Conservation (phyloP, 805 yeast genomes). For the Candida lessepsii region DNA sequence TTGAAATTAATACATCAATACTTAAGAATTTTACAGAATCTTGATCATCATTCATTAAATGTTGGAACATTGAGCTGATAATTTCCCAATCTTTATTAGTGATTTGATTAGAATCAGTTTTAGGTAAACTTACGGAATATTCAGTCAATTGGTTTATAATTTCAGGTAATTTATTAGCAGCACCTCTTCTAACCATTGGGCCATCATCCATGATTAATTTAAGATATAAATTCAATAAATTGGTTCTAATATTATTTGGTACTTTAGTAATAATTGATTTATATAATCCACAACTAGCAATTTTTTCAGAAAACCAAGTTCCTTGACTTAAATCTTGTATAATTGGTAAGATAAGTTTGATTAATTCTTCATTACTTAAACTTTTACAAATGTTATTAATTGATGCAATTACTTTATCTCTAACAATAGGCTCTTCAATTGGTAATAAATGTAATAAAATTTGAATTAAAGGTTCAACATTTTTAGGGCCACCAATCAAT, state of each 20-base stretch:
- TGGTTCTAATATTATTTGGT: conserved; percentile 52
- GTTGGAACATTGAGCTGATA: conserved; percentile 78
- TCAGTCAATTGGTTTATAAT: conserved; percentile 56
- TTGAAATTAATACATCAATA: conserved; percentile 83
- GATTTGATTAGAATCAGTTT: conserved; percentile 33
- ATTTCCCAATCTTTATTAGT: conserved; percentile 71
- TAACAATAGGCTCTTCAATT: conserved; percentile 93
- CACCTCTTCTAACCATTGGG: conserved; percentile 96
- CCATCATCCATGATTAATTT: conserved; percentile 85
- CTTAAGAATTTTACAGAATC: conserved; percentile 92
- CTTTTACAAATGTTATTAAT: conserved; percentile 67
- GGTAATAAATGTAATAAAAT: conserved; percentile 82
- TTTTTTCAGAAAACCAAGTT: conserved; percentile 92
- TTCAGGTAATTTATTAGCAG: conserved; percentile 79
- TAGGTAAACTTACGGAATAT: conserved; percentile 33
- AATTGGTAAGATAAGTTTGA: conserved; percentile 67
- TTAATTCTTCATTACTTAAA: conserved; percentile 61
- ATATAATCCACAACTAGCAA: conserved; percentile 88
- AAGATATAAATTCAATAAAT: conserved; percentile 63
- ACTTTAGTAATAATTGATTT: conserved; percentile 65
- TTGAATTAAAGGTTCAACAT: conserved; percentile 52
- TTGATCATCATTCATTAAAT: conserved; percentile 79
- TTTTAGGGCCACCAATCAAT: conserved; percentile 73
- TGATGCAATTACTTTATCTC: conserved; percentile 91
- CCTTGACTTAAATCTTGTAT: conserved; percentile 78